Conservation (phyloP, 2,329 filamentous ascomycete genomes). For the Amylocarpus encephaloides region DNA sequence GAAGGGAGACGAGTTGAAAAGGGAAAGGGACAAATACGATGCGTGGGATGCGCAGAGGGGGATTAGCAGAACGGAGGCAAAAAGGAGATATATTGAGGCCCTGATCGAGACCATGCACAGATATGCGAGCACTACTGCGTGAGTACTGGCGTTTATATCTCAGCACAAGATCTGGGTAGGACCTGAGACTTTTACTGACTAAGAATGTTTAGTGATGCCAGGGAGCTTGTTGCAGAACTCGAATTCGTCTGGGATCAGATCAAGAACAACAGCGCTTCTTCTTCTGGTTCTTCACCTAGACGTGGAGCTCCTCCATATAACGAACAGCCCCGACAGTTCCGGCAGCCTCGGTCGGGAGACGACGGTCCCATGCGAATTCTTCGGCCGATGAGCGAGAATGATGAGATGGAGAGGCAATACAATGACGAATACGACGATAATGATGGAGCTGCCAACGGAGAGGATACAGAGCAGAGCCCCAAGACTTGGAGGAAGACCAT, state of each 20-base stretch:
- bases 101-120: conserved; percentile 95
- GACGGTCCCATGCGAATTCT: conserved; percentile 62
- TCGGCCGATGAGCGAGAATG: conserved; percentile 79
- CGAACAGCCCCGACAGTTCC: conserved; percentile 36
- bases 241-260: conserved; percentile 99
- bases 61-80: conserved; percentile 82
- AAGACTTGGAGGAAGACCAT: conserved; percentile 73
- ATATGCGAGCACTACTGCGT: conserved; percentile 79
- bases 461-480: conserved; percentile 37
- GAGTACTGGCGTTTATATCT: conserved; percentile 31
- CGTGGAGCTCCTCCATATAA: conserved; percentile 29
- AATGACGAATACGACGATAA: conserved; percentile 35
- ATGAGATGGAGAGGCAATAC: conserved; percentile 54
- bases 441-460: conserved; percentile 34
- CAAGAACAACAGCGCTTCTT: conserved; percentile 71
- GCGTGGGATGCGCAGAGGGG: conserved; percentile 88
- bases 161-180: not conserved
- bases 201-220: conserved; percentile 54
- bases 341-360: conserved; percentile 42
- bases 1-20: conserved; percentile 38
- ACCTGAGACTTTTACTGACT: not conserved
- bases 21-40: conserved; percentile 72
- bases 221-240: conserved; percentile 85
- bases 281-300: conserved; percentile 51
- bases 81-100: conserved; percentile 87